Conservation (phyloP, 2,329 filamentous ascomycete genomes). For the Beauveria sp. region DNA sequence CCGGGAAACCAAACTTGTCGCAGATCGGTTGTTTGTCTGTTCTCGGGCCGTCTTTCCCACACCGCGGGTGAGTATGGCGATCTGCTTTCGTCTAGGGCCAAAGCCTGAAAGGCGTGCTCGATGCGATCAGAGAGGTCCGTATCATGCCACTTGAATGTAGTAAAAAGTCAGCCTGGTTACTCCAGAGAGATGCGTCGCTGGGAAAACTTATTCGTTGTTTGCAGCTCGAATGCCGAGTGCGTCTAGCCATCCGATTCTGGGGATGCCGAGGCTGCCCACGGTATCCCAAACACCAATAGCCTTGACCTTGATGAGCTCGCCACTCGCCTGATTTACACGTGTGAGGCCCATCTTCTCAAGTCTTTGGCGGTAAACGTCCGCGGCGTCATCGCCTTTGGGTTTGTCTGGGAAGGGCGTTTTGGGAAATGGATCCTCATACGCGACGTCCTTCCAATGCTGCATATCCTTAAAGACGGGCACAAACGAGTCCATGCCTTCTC, state of each 20-base stretch:
- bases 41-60: slow-evolving; percentile 39
- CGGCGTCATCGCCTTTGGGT: slow-evolving; percentile 36
- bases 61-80: slow-evolving; percentile 47
- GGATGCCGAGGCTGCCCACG: slow-evolving; percentile 37
- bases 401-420: slow-evolving; percentile 39
- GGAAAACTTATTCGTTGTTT: slow-evolving; percentile 38
- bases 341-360: slow-evolving; percentile 38
- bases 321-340: slow-evolving; percentile 29
- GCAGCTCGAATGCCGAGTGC: slow-evolving; percentile 37
- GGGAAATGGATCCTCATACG: slow-evolving; percentile 41
- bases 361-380: slow-evolving; percentile 33
- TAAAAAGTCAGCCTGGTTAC: slow-evolving; percentile 22
- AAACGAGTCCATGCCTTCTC: slow-evolving; percentile 46
- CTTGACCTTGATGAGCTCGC: slow-evolving; percentile 36
- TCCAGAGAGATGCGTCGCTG: neutral
- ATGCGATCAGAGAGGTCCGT: slow-evolving; percentile 45
- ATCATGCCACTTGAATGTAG: slow-evolving; percentile 45
- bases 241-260: slow-evolving; percentile 36
- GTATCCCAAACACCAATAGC: slow-evolving; percentile 42
- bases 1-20: slow-evolving; percentile 61
- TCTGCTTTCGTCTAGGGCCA: slow-evolving; percentile 50
- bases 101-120: slow-evolving; percentile 51
- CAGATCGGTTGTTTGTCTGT: slow-evolving; percentile 34
- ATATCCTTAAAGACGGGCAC: slow-evolving; percentile 50
- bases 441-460: slow-evolving; percentile 41